phyloP scores from a whole-genome alignment of 345 rosid genomes.

The Punica granatum region DNA sequence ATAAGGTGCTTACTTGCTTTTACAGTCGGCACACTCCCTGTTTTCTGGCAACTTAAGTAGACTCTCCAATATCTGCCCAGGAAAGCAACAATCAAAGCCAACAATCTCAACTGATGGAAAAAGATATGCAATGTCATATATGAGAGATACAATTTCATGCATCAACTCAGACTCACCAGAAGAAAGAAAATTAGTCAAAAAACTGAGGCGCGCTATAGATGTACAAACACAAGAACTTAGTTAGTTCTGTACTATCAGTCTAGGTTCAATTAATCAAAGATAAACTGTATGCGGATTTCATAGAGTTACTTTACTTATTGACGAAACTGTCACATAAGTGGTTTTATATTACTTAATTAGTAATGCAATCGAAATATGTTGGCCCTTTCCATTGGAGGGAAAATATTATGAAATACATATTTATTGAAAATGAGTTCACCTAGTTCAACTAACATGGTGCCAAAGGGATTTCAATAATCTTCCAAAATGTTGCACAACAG shows the following conservation, averaged over 20 bases:
- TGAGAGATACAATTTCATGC: neutral
- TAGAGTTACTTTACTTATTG: neutral
- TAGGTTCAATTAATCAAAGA: neutral
- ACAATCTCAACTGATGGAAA: constrained; percentile 4
- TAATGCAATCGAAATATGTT: too few relatives aligned
- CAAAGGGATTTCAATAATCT: neutral
- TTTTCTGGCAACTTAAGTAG: constrained; percentile 81
- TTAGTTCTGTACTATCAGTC: neutral
- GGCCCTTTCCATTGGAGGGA: too few relatives aligned
- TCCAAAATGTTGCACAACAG: neutral
- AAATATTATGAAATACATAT: too few relatives aligned
- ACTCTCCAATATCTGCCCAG: constrained; percentile 68
- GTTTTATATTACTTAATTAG: too few relatives aligned
- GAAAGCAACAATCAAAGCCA: neutral
- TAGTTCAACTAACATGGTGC: neutral
- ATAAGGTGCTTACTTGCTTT: constrained; percentile 58
- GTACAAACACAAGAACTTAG: neutral
- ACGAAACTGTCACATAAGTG: neutral
- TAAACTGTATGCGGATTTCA: neutral
- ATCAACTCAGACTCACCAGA: neutral
- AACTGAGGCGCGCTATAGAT: neutral
- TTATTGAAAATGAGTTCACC: neutral
- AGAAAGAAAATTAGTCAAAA: neutral
- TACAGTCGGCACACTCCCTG: constrained; percentile 96
- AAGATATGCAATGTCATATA: neutral